Conservation (phyloP, 2,329 filamentous ascomycete genomes). For the Cladobotryum mycophilum region DNA sequence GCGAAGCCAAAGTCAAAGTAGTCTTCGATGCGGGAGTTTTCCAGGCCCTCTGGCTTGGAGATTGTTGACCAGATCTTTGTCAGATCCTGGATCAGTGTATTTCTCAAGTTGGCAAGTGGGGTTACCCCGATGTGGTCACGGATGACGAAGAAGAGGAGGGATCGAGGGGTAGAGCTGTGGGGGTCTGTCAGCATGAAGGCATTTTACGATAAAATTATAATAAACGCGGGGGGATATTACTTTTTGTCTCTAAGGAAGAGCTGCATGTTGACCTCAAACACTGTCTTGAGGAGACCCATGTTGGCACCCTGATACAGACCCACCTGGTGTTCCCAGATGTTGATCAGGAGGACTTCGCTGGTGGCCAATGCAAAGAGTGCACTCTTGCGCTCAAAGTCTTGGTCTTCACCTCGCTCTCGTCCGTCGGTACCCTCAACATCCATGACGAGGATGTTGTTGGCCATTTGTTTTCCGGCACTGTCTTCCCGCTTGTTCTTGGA, state of each 20-base stretch:
- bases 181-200: conserved; percentile 4
- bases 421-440: conserved; percentile 98
- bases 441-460: conserved; percentile 98
- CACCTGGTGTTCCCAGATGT: conserved; percentile 99
- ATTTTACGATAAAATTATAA: neutral
- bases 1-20: conserved; percentile 99
- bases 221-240: conserved; percentile 42
- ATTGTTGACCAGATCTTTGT: conserved; percentile 88
- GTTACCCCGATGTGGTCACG: conserved; percentile 93
- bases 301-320: conserved; percentile 97
- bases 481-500: conserved; percentile 80
- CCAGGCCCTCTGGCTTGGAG: conserved; percentile 83
- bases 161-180: conserved; percentile 74
- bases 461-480: conserved; percentile 59
- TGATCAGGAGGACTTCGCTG: conserved; percentile 95
- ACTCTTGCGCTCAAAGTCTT: conserved; percentile 98
- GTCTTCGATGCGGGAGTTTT: conserved; percentile 84
- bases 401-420: conserved; percentile 91
- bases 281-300: conserved; percentile 97
- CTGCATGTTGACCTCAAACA: conserved; percentile 97
- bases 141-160: conserved; percentile 96
- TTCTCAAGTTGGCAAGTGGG: conserved; percentile 81
- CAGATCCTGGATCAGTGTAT: conserved; percentile 84
- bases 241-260: conserved; percentile 93
- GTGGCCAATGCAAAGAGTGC: conserved; percentile 95